A percentile compares a stretch with the other conserved stretches of the same genome.
Conservation (phyloP, 441 rosid species). For the California macrophylla region DNA sequence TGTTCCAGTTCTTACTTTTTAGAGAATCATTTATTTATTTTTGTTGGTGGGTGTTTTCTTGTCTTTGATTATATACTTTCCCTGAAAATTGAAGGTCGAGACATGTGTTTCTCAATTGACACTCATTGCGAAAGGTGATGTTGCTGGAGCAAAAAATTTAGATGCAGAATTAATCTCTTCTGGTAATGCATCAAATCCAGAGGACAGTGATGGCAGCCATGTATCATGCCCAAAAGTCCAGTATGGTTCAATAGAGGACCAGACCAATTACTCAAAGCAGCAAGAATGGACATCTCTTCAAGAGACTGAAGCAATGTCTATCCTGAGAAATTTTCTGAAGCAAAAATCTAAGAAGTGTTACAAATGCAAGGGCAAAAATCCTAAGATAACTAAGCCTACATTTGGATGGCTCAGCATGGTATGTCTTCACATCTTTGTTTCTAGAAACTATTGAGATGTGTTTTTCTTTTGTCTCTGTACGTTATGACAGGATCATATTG, state of each 20-base stretch:
- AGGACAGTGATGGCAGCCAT: conserved; percentile 32
- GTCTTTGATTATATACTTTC: background rate
- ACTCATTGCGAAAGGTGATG: conserved; percentile 73
- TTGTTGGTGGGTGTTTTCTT: background rate
- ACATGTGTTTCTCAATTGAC: conserved; percentile 52
- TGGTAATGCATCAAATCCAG: conserved; percentile 27
- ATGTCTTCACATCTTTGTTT: conserved; percentile 20
- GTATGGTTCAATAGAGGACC: conserved; percentile 25
- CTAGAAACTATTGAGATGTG: conserved; percentile 9
- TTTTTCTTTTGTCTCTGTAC: background rate
- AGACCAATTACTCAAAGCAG: conserved; percentile 22
- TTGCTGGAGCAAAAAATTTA: conserved; percentile 57
- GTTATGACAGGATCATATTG: background rate
- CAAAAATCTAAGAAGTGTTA: conserved; percentile 35
- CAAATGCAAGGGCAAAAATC: conserved; percentile 36
- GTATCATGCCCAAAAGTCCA: conserved; percentile 31
- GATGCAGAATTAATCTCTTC: conserved; percentile 20
- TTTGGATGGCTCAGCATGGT: conserved; percentile 86
- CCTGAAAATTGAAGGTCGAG: conserved; percentile 38
- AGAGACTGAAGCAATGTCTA: conserved; percentile 50
- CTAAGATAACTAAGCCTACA: conserved; percentile 53
- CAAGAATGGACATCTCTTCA: conserved; percentile 87
- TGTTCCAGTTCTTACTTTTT: background rate
- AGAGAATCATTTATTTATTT: conserved; percentile 5
- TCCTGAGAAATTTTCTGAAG: conserved; percentile 50